Evolutionary conservation across 2,329 filamentous ascomycete genomes (phyloP).

Genomic region (Ophiostoma sp.): DNA sequence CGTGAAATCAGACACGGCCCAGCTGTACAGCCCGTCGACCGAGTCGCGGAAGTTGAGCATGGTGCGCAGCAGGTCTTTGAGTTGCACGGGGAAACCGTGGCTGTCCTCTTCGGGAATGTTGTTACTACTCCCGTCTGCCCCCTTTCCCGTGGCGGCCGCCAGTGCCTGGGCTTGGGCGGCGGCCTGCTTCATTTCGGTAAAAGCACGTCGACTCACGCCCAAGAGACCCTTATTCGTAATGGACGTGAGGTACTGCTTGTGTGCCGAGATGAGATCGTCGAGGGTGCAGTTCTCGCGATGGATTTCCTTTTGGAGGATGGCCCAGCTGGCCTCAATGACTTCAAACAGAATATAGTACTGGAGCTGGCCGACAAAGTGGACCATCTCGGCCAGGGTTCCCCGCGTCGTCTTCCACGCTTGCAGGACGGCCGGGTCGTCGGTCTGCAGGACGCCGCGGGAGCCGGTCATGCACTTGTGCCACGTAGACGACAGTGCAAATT

Average conservation of each 20-base stretch:
- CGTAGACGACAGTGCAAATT: conserved; percentile 85
- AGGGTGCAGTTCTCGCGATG: conserved; percentile 80
- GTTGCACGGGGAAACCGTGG: conserved; percentile 81
- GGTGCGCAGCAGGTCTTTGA: conserved; percentile 86
- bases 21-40: conserved; percentile 91
- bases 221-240: conserved; percentile 96
- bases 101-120: conserved; percentile 58
- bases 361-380: conserved; percentile 94
- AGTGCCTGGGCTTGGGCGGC: conserved; percentile 41
- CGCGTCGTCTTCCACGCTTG: conserved; percentile 88
- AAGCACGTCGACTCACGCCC: conserved; percentile 61
- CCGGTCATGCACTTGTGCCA: conserved; percentile 98
- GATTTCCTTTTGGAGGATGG: conserved; percentile 79
- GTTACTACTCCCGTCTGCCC: conserved; percentile 32
- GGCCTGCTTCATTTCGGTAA: conserved; percentile 41
- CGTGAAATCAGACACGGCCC: conserved; percentile 92
- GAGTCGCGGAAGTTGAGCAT: conserved; percentile 94
- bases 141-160: conserved; percentile 60
- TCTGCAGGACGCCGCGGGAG: conserved; percentile 82
- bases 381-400: conserved; percentile 92
- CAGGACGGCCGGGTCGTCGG: conserved; percentile 65
- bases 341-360: conserved; percentile 99
- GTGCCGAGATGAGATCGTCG: conserved; percentile 90
- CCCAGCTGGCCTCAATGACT: conserved; percentile 96
- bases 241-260: conserved; percentile 84